Percentiles rank a stretch among this genome's conserved stretches.
phyloP scores from a whole-genome alignment of 2,329 filamentous ascomycete genomes.

The Arachnomyces sp. region DNA sequence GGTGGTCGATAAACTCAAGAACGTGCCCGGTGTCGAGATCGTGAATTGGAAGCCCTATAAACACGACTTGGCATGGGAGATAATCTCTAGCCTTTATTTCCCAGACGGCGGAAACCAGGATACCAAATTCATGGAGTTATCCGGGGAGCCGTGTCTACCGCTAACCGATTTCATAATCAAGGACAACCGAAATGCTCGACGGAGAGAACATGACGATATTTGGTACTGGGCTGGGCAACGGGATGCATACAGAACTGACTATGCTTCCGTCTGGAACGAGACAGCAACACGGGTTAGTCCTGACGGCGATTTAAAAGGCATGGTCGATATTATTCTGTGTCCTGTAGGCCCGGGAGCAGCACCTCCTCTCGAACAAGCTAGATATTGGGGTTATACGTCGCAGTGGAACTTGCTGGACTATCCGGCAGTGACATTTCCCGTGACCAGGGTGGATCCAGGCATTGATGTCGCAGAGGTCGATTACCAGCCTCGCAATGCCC shows the following conservation, averaged over 20 bases:
- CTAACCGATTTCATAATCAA: constrained; percentile 53
- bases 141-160: constrained; percentile 52
- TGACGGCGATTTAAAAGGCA: constrained; percentile 16
- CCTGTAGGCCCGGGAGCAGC: constrained; percentile 51
- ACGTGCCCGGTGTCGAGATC: constrained; percentile 15
- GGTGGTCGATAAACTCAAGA: constrained; percentile 48
- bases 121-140: constrained; percentile 41
- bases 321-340: constrained; percentile 53
- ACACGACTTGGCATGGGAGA: constrained; percentile 44
- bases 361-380: constrained; percentile 47
- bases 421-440: constrained; percentile 55
- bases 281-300: constrained; percentile 22
- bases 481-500: constrained; percentile 35
- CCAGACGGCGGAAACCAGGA: constrained; percentile 54
- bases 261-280: constrained; percentile 41
- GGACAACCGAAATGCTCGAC: constrained; percentile 44
- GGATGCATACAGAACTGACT: constrained; percentile 39
- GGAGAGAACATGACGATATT: constrained; percentile 35
- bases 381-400: constrained; percentile 58
- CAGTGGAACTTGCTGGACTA: constrained; percentile 66
- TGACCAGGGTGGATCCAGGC: constrained; percentile 36
- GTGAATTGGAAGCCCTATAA: constrained; percentile 35
- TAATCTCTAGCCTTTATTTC: constrained; percentile 46
- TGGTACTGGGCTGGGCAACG: constrained; percentile 36
- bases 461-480: constrained; percentile 33